Evolutionary conservation across 169 alveolate genomes (phyloP).

Genomic region (Plasmodium gallinaceum): DNA sequence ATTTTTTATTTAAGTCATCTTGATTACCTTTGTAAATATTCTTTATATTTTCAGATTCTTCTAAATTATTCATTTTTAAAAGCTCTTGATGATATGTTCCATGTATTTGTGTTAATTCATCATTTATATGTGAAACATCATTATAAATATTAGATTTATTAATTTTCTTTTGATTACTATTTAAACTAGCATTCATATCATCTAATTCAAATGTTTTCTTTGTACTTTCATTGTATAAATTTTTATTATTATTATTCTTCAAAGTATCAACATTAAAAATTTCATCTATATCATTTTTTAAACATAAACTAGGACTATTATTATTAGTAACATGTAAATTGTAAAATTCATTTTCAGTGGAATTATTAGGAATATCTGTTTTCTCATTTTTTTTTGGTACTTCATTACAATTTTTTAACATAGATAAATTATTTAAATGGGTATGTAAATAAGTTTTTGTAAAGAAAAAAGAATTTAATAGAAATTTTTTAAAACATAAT

Average conservation of each 20-base stretch:
- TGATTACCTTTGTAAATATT: neutral
- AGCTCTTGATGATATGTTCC: conserved; percentile 32
- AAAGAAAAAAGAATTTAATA: conserved; percentile 62
- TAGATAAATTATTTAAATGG: conserved; percentile 13
- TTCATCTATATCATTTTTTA: neutral
- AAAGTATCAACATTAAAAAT: neutral
- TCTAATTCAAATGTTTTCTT: neutral
- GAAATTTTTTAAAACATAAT: conserved; percentile 1
- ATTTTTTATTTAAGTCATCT: neutral
- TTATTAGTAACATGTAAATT: neutral
- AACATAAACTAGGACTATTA: neutral
- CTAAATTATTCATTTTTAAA: conserved; percentile 23
- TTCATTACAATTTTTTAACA: conserved; percentile 6
- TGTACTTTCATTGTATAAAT: neutral
- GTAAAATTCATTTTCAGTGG: neutral
- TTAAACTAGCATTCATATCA: neutral
- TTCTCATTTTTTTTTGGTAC: neutral
- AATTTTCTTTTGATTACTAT: neutral
- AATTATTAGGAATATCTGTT: neutral
- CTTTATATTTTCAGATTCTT: conserved; percentile 3
- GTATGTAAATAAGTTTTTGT: conserved; percentile 23
- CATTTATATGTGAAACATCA: conserved; percentile 13
- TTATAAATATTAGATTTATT: neutral
- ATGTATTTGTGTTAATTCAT: neutral
- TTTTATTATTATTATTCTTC: neutral